Evolutionary conservation across 2,329 filamentous ascomycete genomes (phyloP).

Genomic region (Epichloe coenophiala): DNA sequence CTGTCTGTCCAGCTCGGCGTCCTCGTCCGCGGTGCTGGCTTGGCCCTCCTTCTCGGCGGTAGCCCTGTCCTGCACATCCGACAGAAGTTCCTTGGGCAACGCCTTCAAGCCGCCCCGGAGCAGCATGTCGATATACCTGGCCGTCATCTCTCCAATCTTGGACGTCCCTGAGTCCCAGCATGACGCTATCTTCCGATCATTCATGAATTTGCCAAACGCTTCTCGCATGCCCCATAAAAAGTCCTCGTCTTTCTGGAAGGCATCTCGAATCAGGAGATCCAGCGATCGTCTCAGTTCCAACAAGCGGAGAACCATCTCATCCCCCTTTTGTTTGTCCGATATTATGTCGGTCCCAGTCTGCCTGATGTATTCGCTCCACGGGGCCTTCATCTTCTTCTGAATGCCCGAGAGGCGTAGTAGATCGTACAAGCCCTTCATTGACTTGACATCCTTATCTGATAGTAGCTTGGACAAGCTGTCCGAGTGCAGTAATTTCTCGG

Average conservation of each 20-base stretch:
- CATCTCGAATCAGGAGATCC: slow-evolving; percentile 61
- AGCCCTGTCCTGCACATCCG: slow-evolving; percentile 44
- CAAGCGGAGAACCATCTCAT: slow-evolving; percentile 76
- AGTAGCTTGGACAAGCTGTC: slow-evolving; percentile 61
- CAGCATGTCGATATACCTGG: slow-evolving; percentile 86
- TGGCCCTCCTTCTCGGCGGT: slow-evolving; percentile 48
- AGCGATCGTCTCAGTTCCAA: slow-evolving; percentile 68
- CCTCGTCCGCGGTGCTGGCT: slow-evolving; percentile 66
- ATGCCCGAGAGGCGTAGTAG: slow-evolving; percentile 61
- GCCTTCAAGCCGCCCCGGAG: slow-evolving; percentile 79
- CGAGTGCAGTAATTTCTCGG: slow-evolving; percentile 50
- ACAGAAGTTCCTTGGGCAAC: slow-evolving; percentile 54
- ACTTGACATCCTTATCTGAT: slow-evolving; percentile 51
- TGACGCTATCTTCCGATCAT: slow-evolving; percentile 61
- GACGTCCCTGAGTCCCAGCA: slow-evolving; percentile 74
- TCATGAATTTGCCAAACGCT: slow-evolving; percentile 82
- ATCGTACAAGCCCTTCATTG: slow-evolving; percentile 64
- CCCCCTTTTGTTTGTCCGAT: slow-evolving; percentile 61
- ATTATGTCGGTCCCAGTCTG: slow-evolving; percentile 65
- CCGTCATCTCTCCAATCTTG: slow-evolving; percentile 97
- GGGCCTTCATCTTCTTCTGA: slow-evolving; percentile 52
- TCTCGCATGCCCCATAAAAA: slow-evolving; percentile 71
- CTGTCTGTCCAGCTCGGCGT: slow-evolving; percentile 81
- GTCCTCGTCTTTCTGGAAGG: slow-evolving; percentile 65
- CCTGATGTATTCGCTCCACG: slow-evolving; percentile 71